phyloP scores from a whole-genome alignment of 2,329 filamentous ascomycete species.

The Thelonectria discophora region DNA sequence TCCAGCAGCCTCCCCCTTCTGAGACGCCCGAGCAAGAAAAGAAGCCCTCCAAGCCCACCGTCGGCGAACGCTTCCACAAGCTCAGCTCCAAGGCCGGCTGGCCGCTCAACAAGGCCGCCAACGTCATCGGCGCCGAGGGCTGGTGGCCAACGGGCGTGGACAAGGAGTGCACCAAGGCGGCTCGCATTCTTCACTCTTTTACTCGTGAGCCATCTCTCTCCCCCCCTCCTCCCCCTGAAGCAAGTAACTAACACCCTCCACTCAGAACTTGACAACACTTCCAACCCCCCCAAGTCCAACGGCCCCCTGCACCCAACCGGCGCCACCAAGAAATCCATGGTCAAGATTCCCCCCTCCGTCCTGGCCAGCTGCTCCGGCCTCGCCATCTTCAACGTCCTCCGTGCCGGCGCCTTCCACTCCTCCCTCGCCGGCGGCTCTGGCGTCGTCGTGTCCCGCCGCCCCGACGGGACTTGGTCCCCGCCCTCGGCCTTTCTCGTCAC shows the following conservation, averaged over 20 bases:
- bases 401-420: constrained; percentile 63
- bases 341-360: constrained; percentile 54
- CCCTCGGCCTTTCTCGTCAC: constrained; percentile 77
- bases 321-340: constrained; percentile 45
- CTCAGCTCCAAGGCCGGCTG: constrained; percentile 71
- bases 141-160: constrained; percentile 80
- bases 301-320: constrained; percentile 46
- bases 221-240: not conserved
- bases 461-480: constrained; percentile 73
- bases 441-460: constrained; percentile 64
- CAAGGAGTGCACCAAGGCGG: constrained; percentile 79
- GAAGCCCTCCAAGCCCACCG: constrained; percentile 44
- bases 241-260: constrained; percentile 20
- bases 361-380: constrained; percentile 66
- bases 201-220: constrained; percentile 58
- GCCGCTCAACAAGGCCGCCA: constrained; percentile 73
- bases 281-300: constrained; percentile 30
- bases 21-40: constrained; percentile 19
- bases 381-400: constrained; percentile 71
- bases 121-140: constrained; percentile 75
- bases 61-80: constrained; percentile 70
- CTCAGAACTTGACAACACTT: constrained; percentile 34
- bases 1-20: constrained; percentile 5
- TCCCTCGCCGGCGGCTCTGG: constrained; percentile 69
- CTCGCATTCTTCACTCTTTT: constrained; percentile 77